phyloP scores from a whole-genome alignment of 1,284 basidiomycete genomes.

The Trichosporon sp. region DNA sequence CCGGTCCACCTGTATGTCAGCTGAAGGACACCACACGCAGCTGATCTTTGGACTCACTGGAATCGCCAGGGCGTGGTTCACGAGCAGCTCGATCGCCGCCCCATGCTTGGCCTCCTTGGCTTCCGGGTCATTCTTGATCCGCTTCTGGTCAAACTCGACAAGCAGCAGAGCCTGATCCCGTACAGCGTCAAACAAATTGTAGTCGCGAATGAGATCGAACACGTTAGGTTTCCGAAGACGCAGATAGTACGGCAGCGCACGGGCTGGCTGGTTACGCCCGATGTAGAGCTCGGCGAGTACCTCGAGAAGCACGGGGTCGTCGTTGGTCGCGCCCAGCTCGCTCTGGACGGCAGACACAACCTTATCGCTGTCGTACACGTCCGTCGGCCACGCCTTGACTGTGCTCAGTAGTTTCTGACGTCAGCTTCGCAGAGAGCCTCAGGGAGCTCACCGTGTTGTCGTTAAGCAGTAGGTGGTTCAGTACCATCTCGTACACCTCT shows the following conservation, averaged over 20 bases:
- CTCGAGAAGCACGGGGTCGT: slow-evolving; percentile 75
- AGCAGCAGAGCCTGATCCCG: slow-evolving; percentile 89
- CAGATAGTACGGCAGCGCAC: slow-evolving; percentile 87
- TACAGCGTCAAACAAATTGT: slow-evolving; percentile 93
- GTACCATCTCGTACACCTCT: slow-evolving; percentile 92
- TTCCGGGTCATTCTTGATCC: slow-evolving; percentile 61
- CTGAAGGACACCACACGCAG: not conserved
- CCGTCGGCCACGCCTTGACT: slow-evolving; percentile 83
- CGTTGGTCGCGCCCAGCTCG: slow-evolving; percentile 69
- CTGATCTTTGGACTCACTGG: too few relatives aligned
- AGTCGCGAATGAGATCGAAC: slow-evolving; percentile 89
- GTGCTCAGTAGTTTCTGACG: slow-evolving; percentile 71
- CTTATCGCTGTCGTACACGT: slow-evolving; percentile 83
- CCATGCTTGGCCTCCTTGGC: slow-evolving; percentile 54
- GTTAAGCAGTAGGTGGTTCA: slow-evolving; percentile 80
- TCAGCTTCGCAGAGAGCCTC: not conserved
- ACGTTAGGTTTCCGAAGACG: slow-evolving; percentile 83
- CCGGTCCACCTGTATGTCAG: slow-evolving; percentile 67
- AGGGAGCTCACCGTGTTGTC: slow-evolving; percentile 66
- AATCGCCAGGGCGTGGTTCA: slow-evolving; percentile 77
- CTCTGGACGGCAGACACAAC: slow-evolving; percentile 86
- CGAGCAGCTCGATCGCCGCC: slow-evolving; percentile 80
- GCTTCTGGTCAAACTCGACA: slow-evolving; percentile 91
- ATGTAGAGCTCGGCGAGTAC: slow-evolving; percentile 90
- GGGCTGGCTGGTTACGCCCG: slow-evolving; percentile 85